Base-by-base conservation (phyloP, 2,329 filamentous ascomycete species). In the Clarireedia sp. region DNA sequence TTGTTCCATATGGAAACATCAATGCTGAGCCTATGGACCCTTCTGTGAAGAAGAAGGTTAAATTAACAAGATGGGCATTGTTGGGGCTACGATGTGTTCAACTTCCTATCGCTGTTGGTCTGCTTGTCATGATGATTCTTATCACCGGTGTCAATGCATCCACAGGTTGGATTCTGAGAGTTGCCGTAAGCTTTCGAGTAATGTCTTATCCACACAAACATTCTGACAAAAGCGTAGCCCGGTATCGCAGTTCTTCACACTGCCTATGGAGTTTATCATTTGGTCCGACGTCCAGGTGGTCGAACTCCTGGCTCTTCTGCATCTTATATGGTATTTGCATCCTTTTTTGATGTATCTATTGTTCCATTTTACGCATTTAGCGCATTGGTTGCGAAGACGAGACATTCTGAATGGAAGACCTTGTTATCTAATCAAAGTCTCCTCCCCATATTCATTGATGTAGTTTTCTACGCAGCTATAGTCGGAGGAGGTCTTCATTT, bases 261-360 rank as follows among this genome's bases (percentile, higher is more conserved):
- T 16, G 65, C 83, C 17, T 97, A 97, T 70, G 88, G 80, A 43
- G 79, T 95, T 58, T 94, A 88, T 65, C 90, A 96, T 69, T 81
- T 95, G 40, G 76, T 81, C 14, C 82, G 88, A 33, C 81, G 85
- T 38, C 80, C 88, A 0, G 82, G 82, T 48, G 80, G 78, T 45
- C 83, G 90, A 51, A 83, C 90, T 0, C 85, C 92, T 0, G 85
- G 78, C 3, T 95, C 89, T 21, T 89, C 90, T 17, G 85, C 89
- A 14, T 92, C 89, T 60, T 97, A 97, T 71, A 90, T 95, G 71
- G 73, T 94, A 56, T 97, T 96, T 69, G 83, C 90, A 2, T 77
- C 81, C 10, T 73, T 90, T 44, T 80, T 87, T 43, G 92, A 97
- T 69, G 66, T 82, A 14, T 73, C 72, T 10, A 71, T 79, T 45